These are phyloP conservation scores for Chrysoporthe austroafricana DNA, from an alignment of 2,329 filamentous ascomycete genomes.

Conservation along the genomic window DNA sequence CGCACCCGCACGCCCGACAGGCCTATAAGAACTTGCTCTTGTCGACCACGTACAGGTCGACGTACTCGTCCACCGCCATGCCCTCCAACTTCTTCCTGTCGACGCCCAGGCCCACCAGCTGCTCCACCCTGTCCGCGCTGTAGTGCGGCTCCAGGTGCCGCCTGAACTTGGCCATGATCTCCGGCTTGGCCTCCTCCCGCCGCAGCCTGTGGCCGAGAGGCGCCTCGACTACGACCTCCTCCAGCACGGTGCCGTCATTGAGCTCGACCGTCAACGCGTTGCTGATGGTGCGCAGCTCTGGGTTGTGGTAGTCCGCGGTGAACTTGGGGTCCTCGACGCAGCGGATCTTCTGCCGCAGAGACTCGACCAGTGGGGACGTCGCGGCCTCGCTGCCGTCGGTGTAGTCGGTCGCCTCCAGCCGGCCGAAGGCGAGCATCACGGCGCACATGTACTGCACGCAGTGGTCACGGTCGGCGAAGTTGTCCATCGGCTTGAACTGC, in stretches of 20 bases:
- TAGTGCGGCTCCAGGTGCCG: constrained; percentile 87
- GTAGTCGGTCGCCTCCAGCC: constrained; percentile 92
- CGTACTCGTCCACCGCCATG: constrained; percentile 88
- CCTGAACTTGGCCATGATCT: constrained; percentile 95
- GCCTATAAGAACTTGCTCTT: constrained; percentile 28
- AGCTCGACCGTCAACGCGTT: constrained; percentile 95
- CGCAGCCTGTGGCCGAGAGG: constrained; percentile 90
- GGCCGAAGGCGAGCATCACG: constrained; percentile 94
- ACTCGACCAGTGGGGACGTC: constrained; percentile 85
- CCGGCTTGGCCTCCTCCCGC: constrained; percentile 95
- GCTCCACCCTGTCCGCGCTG: constrained; percentile 73
- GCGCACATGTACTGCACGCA: constrained; percentile 99
- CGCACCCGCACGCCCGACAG: not conserved
- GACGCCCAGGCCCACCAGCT: constrained; percentile 80
- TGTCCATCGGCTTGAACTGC: constrained; percentile 99
- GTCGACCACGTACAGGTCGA: constrained; percentile 68
- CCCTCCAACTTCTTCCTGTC: constrained; percentile 75
- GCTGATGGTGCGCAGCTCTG: constrained; percentile 90
- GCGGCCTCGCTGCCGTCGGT: constrained; percentile 90
- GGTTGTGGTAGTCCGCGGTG: constrained; percentile 95
- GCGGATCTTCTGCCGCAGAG: constrained; percentile 88
- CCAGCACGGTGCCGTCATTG: constrained; percentile 89
- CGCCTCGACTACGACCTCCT: constrained; percentile 91
- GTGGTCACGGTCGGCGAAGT: constrained; percentile 99
- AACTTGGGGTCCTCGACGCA: constrained; percentile 97